phyloP scores from a whole-genome alignment of 139 green algal species.

The Tetradesmus lagerheimii region DNA sequence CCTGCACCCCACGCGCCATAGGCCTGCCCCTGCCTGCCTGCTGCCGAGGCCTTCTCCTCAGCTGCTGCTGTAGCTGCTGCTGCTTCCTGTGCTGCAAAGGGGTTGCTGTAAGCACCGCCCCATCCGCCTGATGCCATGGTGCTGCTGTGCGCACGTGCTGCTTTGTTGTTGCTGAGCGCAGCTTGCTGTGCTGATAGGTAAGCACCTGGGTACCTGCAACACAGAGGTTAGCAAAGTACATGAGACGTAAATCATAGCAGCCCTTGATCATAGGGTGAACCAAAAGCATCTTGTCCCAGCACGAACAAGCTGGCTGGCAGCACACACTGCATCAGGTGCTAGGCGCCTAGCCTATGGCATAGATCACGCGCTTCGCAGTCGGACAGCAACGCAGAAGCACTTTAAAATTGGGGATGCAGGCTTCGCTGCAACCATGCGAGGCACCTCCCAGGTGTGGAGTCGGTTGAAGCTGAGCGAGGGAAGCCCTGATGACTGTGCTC shows the following conservation, averaged over 20 bases:
- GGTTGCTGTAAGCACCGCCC: slow-evolving; percentile 42
- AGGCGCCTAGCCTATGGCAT: background rate
- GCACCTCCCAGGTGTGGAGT: background rate
- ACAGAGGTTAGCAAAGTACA: background rate
- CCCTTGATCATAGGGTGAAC: background rate
- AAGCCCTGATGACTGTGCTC: background rate
- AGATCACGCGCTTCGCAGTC: background rate
- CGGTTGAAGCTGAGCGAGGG: background rate
- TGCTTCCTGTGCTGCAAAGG: slow-evolving; percentile 32
- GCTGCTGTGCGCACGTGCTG: background rate
- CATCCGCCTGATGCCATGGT: slow-evolving; percentile 33
- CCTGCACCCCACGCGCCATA: slow-evolving; percentile 28
- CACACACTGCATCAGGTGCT: background rate
- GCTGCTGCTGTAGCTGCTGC: slow-evolving; percentile 13
- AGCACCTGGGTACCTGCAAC: background rate
- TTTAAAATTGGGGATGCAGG: background rate
- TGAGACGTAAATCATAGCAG: no score
- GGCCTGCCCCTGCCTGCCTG: background rate
- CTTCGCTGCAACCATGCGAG: background rate
- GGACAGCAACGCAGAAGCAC: background rate
- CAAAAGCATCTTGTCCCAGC: background rate
- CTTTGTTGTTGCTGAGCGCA: background rate
- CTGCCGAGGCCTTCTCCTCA: background rate
- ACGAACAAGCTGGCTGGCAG: background rate
- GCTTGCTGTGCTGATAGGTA: background rate